Evolutionary conservation across 2,329 filamentous ascomycete genomes (phyloP).

Genomic region (Coniochaeta sp.): DNA sequence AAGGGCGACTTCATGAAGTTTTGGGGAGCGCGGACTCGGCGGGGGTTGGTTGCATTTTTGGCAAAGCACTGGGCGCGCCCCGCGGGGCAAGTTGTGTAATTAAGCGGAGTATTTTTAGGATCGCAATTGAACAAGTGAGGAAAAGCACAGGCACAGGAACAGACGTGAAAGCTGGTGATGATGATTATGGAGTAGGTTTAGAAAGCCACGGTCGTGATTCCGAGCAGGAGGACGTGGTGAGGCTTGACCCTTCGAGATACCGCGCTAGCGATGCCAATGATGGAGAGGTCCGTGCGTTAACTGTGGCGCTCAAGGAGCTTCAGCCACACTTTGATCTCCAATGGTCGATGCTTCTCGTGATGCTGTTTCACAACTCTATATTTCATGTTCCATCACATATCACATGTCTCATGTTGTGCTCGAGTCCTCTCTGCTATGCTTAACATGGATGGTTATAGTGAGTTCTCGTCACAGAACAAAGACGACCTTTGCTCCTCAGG

Average conservation of each 20-base stretch:
- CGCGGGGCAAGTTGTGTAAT: background rate
- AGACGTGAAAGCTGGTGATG: background rate
- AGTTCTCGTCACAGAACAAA: no score
- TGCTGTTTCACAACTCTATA: background rate
- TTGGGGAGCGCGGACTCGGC: slow-evolving; percentile 14
- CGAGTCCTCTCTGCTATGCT: no score
- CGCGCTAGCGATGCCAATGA: background rate
- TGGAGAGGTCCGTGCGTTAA: background rate
- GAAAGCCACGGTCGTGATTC: background rate
- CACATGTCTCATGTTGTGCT: background rate
- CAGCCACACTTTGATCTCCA: background rate
- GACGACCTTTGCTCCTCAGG: no score
- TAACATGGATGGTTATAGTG: no score
- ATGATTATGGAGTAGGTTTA: background rate
- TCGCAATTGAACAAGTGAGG: background rate
- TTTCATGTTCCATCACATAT: background rate
- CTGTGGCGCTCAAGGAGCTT: background rate
- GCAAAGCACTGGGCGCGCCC: background rate
- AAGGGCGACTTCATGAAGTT: slow-evolving; percentile 18
- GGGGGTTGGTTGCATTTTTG: background rate
- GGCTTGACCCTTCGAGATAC: background rate
- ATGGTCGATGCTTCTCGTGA: background rate
- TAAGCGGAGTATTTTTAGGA: background rate
- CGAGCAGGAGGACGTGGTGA: background rate
- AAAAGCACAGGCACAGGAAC: background rate